Conservation (phyloP, 2,329 filamentous ascomycete species). For the Diaporthe australafricana region DNA sequence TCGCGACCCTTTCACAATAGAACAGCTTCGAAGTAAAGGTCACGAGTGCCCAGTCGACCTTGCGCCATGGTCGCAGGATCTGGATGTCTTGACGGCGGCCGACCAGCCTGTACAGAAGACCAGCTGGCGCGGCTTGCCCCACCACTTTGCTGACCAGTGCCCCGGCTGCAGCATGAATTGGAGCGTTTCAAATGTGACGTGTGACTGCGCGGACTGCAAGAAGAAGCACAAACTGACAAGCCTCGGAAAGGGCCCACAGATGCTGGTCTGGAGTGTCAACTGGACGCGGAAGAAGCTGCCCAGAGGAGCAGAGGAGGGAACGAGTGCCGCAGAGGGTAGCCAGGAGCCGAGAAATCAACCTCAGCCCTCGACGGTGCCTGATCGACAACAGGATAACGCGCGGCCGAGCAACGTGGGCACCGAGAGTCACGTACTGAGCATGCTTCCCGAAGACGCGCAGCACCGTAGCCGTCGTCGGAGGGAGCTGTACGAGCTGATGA, state of each 20-base stretch:
- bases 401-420: neutral
- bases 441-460: slow-evolving; percentile 11
- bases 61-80: neutral
- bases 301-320: no score
- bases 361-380: neutral
- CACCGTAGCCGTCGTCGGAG: neutral
- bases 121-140: slow-evolving; percentile 15
- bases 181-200: neutral
- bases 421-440: neutral
- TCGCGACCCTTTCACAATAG: neutral
- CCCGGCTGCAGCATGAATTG: neutral
- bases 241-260: slow-evolving; percentile 14
- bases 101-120: neutral
- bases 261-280: slow-evolving; percentile 15
- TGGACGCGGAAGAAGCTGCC: slow-evolving; percentile 8
- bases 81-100: slow-evolving; percentile 1
- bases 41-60: neutral
- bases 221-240: neutral
- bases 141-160: slow-evolving; percentile 1
- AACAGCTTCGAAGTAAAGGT: neutral
- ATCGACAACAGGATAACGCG: neutral
- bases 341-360: neutral
- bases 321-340: neutral
- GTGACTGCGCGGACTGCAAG: neutral
- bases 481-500: slow-evolving; percentile 4